A percentile compares a stretch with the other conserved stretches of the same genome.
phyloP scores from a whole-genome alignment of 129 eudicot genomes.

The Gnaphalium uliginosum region DNA sequence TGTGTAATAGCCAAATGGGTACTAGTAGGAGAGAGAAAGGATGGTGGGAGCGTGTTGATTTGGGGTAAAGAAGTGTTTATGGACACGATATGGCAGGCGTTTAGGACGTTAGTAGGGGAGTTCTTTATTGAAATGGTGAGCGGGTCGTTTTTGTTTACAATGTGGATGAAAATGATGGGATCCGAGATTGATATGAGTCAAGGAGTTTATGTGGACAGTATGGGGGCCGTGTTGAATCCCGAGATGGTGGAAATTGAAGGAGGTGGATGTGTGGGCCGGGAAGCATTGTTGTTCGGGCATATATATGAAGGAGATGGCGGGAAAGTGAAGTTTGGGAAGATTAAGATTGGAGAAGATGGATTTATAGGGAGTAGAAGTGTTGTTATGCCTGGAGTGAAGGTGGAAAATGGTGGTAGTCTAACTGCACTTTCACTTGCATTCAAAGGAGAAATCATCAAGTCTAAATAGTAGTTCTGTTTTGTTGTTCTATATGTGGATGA shows the following conservation, averaged over 20 bases:
- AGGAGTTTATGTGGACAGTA: slow-evolving; percentile 76
- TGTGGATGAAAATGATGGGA: slow-evolving; percentile 87
- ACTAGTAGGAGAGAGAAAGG: slow-evolving; percentile 66
- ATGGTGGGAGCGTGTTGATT: slow-evolving; percentile 57
- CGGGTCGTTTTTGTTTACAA: slow-evolving; percentile 55
- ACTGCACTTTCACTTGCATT: slow-evolving; percentile 72
- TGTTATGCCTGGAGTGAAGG: slow-evolving; percentile 69
- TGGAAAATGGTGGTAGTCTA: slow-evolving; percentile 65
- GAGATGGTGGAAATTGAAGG: slow-evolving; percentile 83
- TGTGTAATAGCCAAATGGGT: slow-evolving; percentile 69
- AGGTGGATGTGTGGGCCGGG: slow-evolving; percentile 73
- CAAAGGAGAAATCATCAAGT: slow-evolving; percentile 66
- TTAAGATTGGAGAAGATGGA: slow-evolving; percentile 70
- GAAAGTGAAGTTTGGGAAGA: slow-evolving; percentile 77
- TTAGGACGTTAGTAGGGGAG: slow-evolving; percentile 67
- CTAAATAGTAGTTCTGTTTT: slow-evolving; percentile 28
- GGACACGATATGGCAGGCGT: slow-evolving; percentile 91
- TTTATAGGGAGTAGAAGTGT: slow-evolving; percentile 78
- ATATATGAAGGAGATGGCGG: slow-evolving; percentile 93
- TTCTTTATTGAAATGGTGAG: slow-evolving; percentile 72
- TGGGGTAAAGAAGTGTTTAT: slow-evolving; percentile 66
- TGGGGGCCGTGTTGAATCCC: slow-evolving; percentile 82
- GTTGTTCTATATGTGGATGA: slow-evolving; percentile 9
- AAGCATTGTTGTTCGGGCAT: slow-evolving; percentile 74
- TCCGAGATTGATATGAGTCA: slow-evolving; percentile 44